Conservation (phyloP, 176 grass and related monocot species). For the Raddia guianensis region DNA sequence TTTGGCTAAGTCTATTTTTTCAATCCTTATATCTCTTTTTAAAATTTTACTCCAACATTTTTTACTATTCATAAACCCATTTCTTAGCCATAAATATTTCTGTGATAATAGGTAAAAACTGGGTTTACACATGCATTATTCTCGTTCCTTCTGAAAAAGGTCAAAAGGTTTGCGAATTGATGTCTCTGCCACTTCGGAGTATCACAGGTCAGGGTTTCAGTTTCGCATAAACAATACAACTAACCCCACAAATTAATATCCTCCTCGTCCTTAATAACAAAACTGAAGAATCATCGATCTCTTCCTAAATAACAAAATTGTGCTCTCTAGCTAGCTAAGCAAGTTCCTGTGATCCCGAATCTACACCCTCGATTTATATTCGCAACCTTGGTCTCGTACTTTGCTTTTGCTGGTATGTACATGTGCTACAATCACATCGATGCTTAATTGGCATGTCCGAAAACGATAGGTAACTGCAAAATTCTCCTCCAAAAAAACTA, state of each 20-base stretch:
- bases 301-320: constrained; percentile 15
- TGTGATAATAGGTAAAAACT: no score
- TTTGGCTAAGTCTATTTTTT: no score
- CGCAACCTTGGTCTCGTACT: not conserved
- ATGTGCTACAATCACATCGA: constrained; percentile 47
- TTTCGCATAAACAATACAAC: not conserved
- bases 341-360: constrained; percentile 34
- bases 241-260: constrained; percentile 17
- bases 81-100: no score
- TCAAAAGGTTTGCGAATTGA: not conserved
- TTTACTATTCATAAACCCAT: no score
- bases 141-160: constrained; percentile 14
- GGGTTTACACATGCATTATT: not conserved
- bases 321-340: constrained; percentile 21
- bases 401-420: constrained; percentile 30
- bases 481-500: constrained; percentile 31
- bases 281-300: constrained; percentile 5
- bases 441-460: constrained; percentile 21
- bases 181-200: constrained; percentile 14
- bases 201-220: constrained; percentile 2
- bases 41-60: no score
- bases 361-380: constrained; percentile 21
- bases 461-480: constrained; percentile 50
- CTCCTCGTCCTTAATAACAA: constrained; percentile 17
- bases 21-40: no score